Conservation (phyloP, 331 rosid genomes). For the Acacia concinna region DNA sequence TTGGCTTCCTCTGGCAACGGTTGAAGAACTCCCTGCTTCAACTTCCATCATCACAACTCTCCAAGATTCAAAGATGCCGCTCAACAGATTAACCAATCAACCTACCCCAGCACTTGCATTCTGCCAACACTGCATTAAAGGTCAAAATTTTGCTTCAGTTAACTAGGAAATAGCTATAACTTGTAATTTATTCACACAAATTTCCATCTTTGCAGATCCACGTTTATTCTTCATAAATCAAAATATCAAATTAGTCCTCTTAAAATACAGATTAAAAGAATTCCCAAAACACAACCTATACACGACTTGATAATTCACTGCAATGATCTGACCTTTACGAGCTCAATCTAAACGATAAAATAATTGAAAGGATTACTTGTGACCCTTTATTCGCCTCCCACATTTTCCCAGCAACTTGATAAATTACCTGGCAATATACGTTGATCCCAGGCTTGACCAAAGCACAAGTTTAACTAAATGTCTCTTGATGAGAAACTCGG, state of each 20-base stretch:
- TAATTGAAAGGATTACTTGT: neutral
- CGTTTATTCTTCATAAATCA: neutral
- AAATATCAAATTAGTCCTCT: slow-evolving; percentile 4
- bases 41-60: slow-evolving; percentile 54
- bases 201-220: neutral
- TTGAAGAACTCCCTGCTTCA: slow-evolving; percentile 45
- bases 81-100: slow-evolving; percentile 33
- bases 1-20: slow-evolving; percentile 23
- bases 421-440: slow-evolving; percentile 35
- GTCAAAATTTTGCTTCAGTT: slow-evolving; percentile 13
- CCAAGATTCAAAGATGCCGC: slow-evolving; percentile 37
- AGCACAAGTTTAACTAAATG: neutral
- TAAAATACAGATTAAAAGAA: slow-evolving; percentile 10
- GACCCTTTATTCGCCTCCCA: neutral
- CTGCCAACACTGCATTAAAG: slow-evolving; percentile 31
- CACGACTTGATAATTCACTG: neutral
- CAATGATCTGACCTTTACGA: neutral
- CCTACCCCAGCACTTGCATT: slow-evolving; percentile 35
- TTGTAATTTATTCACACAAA: neutral
- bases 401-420: neutral
- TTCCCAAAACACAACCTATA: neutral
- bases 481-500: neutral
- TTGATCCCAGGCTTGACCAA: slow-evolving; percentile 16
- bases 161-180: slow-evolving; percentile 8
- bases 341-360: neutral